phyloP scores from a whole-genome alignment of 2,329 filamentous ascomycete species.

The Endocalyx cinctus region DNA sequence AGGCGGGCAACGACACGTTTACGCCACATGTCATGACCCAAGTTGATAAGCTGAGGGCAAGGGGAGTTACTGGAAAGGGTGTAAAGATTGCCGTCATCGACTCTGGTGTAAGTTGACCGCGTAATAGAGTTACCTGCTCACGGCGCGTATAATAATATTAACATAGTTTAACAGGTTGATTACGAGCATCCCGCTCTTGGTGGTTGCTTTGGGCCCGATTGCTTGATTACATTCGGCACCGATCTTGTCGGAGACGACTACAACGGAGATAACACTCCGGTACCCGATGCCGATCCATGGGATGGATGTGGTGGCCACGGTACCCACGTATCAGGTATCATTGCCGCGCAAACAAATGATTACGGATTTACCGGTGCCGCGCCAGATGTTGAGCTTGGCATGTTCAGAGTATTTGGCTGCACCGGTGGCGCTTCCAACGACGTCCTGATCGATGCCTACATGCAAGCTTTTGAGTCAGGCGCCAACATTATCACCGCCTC shows the following conservation, averaged over 20 bases:
- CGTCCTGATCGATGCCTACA: slow-evolving; percentile 54
- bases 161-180: too few relatives aligned
- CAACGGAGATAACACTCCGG: slow-evolving; percentile 27
- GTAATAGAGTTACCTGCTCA: slow-evolving; percentile 11
- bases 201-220: background rate
- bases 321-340: slow-evolving; percentile 56
- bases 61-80: slow-evolving; percentile 6
- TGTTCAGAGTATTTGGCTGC: slow-evolving; percentile 56
- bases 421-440: slow-evolving; percentile 46
- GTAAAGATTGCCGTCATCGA: slow-evolving; percentile 7
- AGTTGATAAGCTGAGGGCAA: slow-evolving; percentile 6
- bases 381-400: slow-evolving; percentile 48
- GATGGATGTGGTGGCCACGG: slow-evolving; percentile 55
- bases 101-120: background rate
- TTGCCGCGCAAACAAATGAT: slow-evolving; percentile 51
- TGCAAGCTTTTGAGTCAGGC: slow-evolving; percentile 56
- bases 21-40: slow-evolving; percentile 8
- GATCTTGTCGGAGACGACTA: slow-evolving; percentile 47
- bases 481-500: slow-evolving; percentile 54
- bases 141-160: too few relatives aligned
- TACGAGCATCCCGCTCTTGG: background rate
- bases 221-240: background rate
- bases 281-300: slow-evolving; percentile 37
- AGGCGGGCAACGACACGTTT: slow-evolving; percentile 1
- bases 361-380: slow-evolving; percentile 55